Evolutionary conservation across 352 stramenopile species (phyloP), one percentile per base, ranked within the genome.

Genomic region (Phytophthora capsici): DNA sequence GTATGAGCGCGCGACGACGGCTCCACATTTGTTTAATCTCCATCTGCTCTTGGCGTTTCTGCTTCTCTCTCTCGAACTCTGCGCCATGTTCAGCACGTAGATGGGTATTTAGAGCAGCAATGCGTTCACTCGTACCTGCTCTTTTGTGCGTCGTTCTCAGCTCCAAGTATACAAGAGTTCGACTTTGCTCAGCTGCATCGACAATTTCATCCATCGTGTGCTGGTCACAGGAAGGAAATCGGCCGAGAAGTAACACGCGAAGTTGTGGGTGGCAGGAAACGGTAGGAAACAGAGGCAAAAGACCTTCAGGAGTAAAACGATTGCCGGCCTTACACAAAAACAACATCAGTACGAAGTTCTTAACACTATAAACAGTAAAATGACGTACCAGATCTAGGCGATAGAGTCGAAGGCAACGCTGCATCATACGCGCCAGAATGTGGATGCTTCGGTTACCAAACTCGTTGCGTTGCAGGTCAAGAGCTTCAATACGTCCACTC

Each of bases 351-450:
- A 32, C 28, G 28, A 32, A 12, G 0, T 32, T 32, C 12, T 32
- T 32, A 32, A 12, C 28, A 32, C 3, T 28, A 10, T 1, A 32
- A 6, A 30, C 3, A 20, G 10, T 10, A 48, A 36, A 25, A 43
- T 9, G 30, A 9, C 69, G 49, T 69, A 84, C 76, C 63, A 86
- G 26, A 52, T 86, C 74, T 4, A 86, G 71, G 6, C 50, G 62
- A 41, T 66, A 49, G 8, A 83, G 60, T 14, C 25, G 55, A 4
- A 64, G 51, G 34, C 71, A 83, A 6, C 71, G 74, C 22, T 72
- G 65, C 47, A 83, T 43, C 65, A 86, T 71, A 1, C 46, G 69
- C 3, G 20, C 50, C 13, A 83, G 63, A 22, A 81, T 47, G 26
- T 71, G 47, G 37, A 66, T 53, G 17, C 52, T 75, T 9, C 51